Base-by-base conservation (phyloP, 306 rosid species). In the Cucurbita argyrosperma region DNA sequence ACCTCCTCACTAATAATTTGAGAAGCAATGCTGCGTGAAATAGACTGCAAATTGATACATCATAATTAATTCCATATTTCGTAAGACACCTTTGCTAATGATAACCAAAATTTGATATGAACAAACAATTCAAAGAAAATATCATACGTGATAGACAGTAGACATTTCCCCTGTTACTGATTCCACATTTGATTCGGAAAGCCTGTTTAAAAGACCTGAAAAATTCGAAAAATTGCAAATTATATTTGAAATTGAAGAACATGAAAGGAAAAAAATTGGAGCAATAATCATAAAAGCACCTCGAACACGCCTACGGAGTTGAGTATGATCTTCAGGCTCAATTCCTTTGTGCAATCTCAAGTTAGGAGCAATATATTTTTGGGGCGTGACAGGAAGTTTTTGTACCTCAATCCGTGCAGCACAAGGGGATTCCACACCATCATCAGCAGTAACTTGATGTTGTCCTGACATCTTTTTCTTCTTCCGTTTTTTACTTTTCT, bases 321-420 rank as follows among this genome's bases (percentile, higher is more conserved):
- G 90, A 62, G 84, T 81, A 58, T 88, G 82, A 87, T 92, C 96
- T 79, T 84, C 86, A 55, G 88, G 84, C 68, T 88, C 96, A 80
- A 78, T 84, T 59, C 90, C 85, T 61, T 86, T 86, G 53, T 85
- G 83, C 35, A 86, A 79, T 84, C 98, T 85, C 81, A 90, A 80
- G 76, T 84, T 86, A 79, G 96, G 98, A 8, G 88, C 89, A 57
- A 86, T 75, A 82, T 92, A 92, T 79, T 84, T 92, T 60, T 74
- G 46, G 53, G 55, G 56, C 26, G 59, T 74, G 80, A 71, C 62
- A 6, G 81, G 49, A 74, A 40, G 14, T 12, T 58, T 74, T 16
- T 56, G 58, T 10, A 43, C 56, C 35, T 45, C 52, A 57, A 42
- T 54, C 67, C 18, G 3, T 30, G 35, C 77, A 12, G 4, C 53